phyloP scores from a whole-genome alignment of 495 filamentous ascomycete genomes.

The Clavariopsis aquatica region DNA sequence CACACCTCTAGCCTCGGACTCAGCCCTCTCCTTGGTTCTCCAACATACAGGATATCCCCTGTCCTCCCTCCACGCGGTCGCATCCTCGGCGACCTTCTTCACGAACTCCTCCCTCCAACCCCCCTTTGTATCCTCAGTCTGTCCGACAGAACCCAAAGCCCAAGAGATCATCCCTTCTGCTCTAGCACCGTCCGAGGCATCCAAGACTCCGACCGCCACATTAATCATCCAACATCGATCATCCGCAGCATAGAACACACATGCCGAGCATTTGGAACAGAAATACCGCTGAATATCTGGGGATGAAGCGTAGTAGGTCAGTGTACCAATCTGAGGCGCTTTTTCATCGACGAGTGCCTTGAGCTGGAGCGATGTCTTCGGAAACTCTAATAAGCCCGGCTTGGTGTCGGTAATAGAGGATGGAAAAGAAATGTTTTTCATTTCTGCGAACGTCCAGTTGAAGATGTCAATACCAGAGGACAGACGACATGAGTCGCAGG shows the following conservation, averaged over 20 bases:
- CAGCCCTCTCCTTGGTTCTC: too few species aligned
- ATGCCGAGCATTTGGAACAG: slow-evolving; percentile 56
- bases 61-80: neutral
- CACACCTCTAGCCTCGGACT: too few species aligned
- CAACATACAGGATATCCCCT: neutral
- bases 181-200: slow-evolving; percentile 52
- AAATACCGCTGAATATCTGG: slow-evolving; percentile 53
- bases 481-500: slow-evolving; percentile 57
- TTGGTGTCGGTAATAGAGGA: slow-evolving; percentile 31
- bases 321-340: slow-evolving; percentile 49
- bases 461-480: slow-evolving; percentile 50
- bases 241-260: slow-evolving; percentile 52
- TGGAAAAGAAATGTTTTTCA: slow-evolving; percentile 39
- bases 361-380: slow-evolving; percentile 34
- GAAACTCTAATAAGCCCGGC: slow-evolving; percentile 22
- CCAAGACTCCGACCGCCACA: slow-evolving; percentile 54
- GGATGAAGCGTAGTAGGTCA: slow-evolving; percentile 51
- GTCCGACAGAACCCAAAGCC: slow-evolving; percentile 3
- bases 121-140: slow-evolving; percentile 21
- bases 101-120: slow-evolving; percentile 23
- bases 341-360: slow-evolving; percentile 32
- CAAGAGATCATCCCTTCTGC: slow-evolving; percentile 45
- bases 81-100: too few species aligned
- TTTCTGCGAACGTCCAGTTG: slow-evolving; percentile 48
- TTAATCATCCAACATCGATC: slow-evolving; percentile 52